Evolutionary conservation across 371 early-diverging fungal species (phyloP).

Genomic region (Mucor piriformis): DNA sequence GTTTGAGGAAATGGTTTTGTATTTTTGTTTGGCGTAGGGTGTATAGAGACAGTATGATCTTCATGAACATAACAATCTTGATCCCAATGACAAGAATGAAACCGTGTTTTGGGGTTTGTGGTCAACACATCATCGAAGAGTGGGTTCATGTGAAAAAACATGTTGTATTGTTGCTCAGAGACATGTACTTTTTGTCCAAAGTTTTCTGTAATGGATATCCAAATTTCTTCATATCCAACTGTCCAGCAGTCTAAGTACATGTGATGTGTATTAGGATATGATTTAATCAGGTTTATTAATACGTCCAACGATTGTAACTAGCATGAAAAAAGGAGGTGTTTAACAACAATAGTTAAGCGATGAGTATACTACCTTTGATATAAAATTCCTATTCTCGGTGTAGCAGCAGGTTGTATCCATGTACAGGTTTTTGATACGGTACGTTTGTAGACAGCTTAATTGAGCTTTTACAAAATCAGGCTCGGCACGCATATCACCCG

Average conservation of each 20-base stretch:
- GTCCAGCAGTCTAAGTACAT: conserved; percentile 51
- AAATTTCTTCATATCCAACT: conserved; percentile 51
- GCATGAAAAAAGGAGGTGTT: too few species aligned
- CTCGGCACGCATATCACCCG: conserved; percentile 49
- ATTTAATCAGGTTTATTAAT: conserved; percentile 30
- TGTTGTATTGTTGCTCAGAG: conserved; percentile 30
- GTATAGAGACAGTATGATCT: conserved; percentile 6
- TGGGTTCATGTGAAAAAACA: conserved; percentile 31
- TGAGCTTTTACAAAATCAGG: conserved; percentile 24
- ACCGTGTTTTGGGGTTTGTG: conserved; percentile 18
- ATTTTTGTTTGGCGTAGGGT: conserved; percentile 2
- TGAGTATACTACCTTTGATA: conserved; percentile 28
- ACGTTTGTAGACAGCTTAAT: conserved; percentile 13
- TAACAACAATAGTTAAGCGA: too few species aligned
- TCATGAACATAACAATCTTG: not conserved
- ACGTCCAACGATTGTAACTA: conserved; percentile 30
- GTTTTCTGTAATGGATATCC: conserved; percentile 32
- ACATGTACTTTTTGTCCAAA: conserved; percentile 46
- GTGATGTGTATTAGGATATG: conserved; percentile 27
- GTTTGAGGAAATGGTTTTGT: not conserved
- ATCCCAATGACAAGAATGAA: conserved; percentile 29
- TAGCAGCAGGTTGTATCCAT: conserved; percentile 48
- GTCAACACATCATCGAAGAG: conserved; percentile 13
- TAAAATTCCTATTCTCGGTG: conserved; percentile 27
- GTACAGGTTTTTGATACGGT: conserved; percentile 39